These are phyloP conservation scores for Globisporangium perplexum DNA, from an alignment of 352 stramenopile species.

Conservation along the genomic window DNA sequence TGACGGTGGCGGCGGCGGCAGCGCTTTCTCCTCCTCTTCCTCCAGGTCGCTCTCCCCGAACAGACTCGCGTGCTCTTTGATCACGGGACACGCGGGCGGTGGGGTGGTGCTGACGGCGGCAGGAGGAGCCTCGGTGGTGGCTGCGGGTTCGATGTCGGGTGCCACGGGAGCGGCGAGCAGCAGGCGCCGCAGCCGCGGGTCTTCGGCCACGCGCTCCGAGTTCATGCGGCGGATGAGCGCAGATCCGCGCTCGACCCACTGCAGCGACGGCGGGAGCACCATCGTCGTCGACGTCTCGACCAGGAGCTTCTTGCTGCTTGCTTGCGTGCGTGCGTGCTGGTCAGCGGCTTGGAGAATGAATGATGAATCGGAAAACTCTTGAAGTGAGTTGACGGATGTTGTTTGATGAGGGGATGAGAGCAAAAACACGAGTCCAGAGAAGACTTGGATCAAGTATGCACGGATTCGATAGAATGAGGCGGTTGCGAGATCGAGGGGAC, in stretches of 20 bases:
- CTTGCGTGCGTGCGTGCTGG: background rate
- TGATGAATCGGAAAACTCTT: background rate
- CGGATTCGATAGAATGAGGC: background rate
- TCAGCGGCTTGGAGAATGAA: background rate
- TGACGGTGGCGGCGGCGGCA: slow-evolving; percentile 13
- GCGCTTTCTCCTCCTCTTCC: slow-evolving; percentile 32
- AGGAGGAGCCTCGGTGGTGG: no score
- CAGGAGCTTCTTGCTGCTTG: background rate
- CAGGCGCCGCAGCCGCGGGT: slow-evolving; percentile 66
- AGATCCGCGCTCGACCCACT: slow-evolving; percentile 79
- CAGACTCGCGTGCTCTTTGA: slow-evolving; percentile 13
- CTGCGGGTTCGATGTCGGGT: slow-evolving; percentile 3
- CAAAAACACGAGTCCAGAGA: background rate
- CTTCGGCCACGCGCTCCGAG: slow-evolving; percentile 80
- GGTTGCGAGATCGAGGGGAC: background rate
- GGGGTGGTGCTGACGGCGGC: background rate
- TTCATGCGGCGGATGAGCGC: slow-evolving; percentile 86
- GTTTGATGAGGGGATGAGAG: background rate
- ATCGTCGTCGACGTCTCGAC: background rate
- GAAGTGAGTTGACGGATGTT: background rate
- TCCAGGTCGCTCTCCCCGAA: slow-evolving; percentile 19
- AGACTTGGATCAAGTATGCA: background rate
- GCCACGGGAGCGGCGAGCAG: slow-evolving; percentile 30
- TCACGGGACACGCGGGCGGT: background rate
- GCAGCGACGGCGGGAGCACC: slow-evolving; percentile 37